Evolutionary conservation across 2,329 filamentous ascomycete genomes (phyloP), one percentile per base, ranked within the genome.

Genomic region (Neofusicoccum cordaticola): DNA sequence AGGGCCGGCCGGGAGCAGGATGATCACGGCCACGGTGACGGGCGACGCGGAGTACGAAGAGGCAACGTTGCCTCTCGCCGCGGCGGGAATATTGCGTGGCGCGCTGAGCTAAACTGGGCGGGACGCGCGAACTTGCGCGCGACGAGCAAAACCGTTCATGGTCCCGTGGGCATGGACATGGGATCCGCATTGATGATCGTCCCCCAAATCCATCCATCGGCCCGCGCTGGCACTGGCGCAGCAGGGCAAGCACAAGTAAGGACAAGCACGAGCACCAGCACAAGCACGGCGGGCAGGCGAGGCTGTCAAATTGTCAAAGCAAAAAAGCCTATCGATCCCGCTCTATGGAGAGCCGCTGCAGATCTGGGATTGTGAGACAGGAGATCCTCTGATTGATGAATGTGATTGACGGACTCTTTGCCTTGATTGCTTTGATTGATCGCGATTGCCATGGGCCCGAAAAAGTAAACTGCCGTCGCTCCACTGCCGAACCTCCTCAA

Each of bases 151-250:
- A 60, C 52, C 52, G 34, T 60, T 60, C 41, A 60, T 60, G 56
- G 56, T 45, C 56, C 56, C 56, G 56, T 60, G 56, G 56, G 48
- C 56, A 60, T 60, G 56, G 56, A 60, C 56, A 60, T 47, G 56
- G 56, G 56, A 60, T 60, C 56, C 56, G 56, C 56, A 48, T 47
- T 45, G 56, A 60, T 60, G 56, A 60, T 60, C 56, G 44, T 31
- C 13, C 41, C 42, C 42, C 27, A 60, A 58, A 22, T 60, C 52
- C 56, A 60, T 60, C 56, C 41, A 39, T 45, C 41, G 41, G 56
- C 56, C 56, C 42, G 56, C 56, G 42, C n/a, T 47, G 42, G 31
- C 56, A 60, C 19, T 60, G 42, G 56, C 56, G 42, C 42, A 47
- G 53, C 53, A 58, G n/a, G 41, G 53, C 53, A 34, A 57, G 22